Conservation (phyloP, 768 basidiomycete genomes). For the Suillus weaverae region DNA sequence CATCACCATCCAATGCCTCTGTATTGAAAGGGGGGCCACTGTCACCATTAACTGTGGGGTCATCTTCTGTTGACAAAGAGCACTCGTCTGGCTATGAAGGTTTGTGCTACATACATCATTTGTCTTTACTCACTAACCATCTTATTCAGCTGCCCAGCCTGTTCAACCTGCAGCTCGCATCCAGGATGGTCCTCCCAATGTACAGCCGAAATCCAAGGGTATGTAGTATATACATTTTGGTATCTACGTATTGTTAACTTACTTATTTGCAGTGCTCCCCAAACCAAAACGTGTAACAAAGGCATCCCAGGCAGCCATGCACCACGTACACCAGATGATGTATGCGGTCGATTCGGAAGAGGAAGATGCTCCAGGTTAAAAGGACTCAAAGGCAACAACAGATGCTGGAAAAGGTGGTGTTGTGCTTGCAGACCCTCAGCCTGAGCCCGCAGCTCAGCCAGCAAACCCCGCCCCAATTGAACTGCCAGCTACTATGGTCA, state of each 20-base stretch:
- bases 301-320: neutral
- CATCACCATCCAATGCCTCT: neutral
- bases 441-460: neutral
- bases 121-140: neutral
- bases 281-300: neutral
- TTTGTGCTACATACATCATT: neutral
- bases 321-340: neutral
- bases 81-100: neutral
- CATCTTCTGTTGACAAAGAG: neutral
- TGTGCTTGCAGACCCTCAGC: neutral
- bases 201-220: neutral
- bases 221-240: neutral
- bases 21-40: neutral
- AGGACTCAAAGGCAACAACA: neutral
- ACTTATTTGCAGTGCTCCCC: neutral
- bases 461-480: neutral
- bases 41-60: neutral
- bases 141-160: neutral
- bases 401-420: neutral
- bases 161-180: neutral
- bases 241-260: neutral
- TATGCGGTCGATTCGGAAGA: neutral
- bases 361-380: neutral
- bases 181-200: neutral
- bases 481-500: neutral